Evolutionary conservation across 768 basidiomycete species (phyloP), one percentile per base, ranked within the genome.

Genomic region (Symmetrospora coprosmae): DNA sequence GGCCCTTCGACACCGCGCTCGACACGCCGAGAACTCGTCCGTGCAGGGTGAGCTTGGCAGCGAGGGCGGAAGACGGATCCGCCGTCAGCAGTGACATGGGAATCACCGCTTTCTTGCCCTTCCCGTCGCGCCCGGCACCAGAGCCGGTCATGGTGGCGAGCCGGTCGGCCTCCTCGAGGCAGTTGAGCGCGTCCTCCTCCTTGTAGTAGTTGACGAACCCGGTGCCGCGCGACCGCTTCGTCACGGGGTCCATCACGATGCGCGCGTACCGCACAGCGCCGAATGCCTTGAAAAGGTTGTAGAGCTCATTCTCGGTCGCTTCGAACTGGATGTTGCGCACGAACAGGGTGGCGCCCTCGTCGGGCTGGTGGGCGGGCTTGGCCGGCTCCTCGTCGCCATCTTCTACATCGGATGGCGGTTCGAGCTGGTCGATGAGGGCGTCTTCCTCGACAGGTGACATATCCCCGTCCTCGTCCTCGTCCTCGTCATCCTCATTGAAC

Each of bases 191-290:
- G 64, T 91, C 85, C 64, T 82, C 85, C 62, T 79, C 81, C 60
- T 91, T 87, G 90, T 92, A 96, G 74, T 92, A 96, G 71, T 90
- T 96, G 1, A 84, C 89, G 70, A 99, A 99, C 2, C 90, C 94
- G 5, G 90, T 92, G 25, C 94, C 94, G 45, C 89, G 79, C 23
- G 92, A 89, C 45, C 90, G 83, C 17, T 84, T 87, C 1, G 84
- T 88, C 1, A 77, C 80, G 6, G 75, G 77, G 66, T 97, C 94
- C 72, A 89, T 75, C 0, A 91, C 85, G 50, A 97, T 86, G 21
- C 87, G 82, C 3, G 86, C 90, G 71, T 97, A 99, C 23, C 90
- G 85, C 17, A 99, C 76, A 4, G 88, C 83, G 0, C 94, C 94
- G 70, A 91, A 97, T 0, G 82, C 74, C 23, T 89, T 85, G 76